A percentile compares a stretch with the other conserved stretches of the same genome.
phyloP scores from a whole-genome alignment of 306 rosid genomes.

The Senna tora region DNA sequence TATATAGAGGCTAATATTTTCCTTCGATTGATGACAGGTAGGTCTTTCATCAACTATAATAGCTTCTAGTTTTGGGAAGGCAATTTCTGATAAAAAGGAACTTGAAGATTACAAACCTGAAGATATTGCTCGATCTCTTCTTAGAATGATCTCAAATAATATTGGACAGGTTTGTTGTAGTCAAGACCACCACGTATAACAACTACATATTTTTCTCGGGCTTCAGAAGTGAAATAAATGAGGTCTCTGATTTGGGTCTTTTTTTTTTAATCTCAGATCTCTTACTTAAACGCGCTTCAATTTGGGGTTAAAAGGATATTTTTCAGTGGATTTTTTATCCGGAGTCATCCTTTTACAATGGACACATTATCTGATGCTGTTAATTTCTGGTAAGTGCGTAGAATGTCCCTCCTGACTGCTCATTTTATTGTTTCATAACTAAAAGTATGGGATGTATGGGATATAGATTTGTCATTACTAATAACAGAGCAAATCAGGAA shows the following conservation, averaged over 20 bases:
- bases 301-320: slow-evolving; percentile 92
- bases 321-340: slow-evolving; percentile 87
- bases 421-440: not conserved
- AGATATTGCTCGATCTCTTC: slow-evolving; percentile 87
- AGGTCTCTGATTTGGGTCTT: slow-evolving; percentile 19
- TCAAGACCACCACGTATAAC: slow-evolving; percentile 4
- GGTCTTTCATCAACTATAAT: slow-evolving; percentile 86
- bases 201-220: not conserved
- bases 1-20: slow-evolving; percentile 21
- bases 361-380: slow-evolving; percentile 92
- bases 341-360: slow-evolving; percentile 84
- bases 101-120: slow-evolving; percentile 80
- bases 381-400: slow-evolving; percentile 73
- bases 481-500: no score
- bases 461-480: not conserved
- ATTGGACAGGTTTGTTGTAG: slow-evolving; percentile 85
- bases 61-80: slow-evolving; percentile 98
- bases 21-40: slow-evolving; percentile 53
- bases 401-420: not conserved
- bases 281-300: slow-evolving; percentile 91
- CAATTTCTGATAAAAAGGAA: slow-evolving; percentile 73
- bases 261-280: slow-evolving; percentile 54
- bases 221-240: slow-evolving; percentile 24
- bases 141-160: slow-evolving; percentile 92
- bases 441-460: no score